Base-by-base conservation (phyloP, 2,329 filamentous ascomycete species). In the Gaeumannomyces tritici region DNA sequence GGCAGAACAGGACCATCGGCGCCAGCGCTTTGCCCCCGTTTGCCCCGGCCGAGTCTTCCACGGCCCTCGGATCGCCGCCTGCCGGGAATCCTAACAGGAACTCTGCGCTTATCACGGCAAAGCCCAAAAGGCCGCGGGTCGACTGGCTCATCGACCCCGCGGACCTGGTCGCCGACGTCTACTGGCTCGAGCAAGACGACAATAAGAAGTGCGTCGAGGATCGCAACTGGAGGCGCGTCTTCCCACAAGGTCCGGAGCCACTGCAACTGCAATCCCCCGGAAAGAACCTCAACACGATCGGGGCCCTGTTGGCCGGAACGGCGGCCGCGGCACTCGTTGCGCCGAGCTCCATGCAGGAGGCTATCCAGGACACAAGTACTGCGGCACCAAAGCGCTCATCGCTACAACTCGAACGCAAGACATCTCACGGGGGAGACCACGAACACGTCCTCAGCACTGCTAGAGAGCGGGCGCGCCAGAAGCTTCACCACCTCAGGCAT, bases 91-190 rank as follows among this genome's bases (percentile, higher is more conserved):
- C 11, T 77, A 75, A 9, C 77, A 80, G 31, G 13, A 69, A 67
- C 24, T 75, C 78, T n/a, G 76, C 77, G 5, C 72, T 77, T 9
- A 75, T 81, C 35, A 71, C 74, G 64, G 77, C 74, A 57, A 91
- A 91, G 65, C 77, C 84, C 4, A 86, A 87, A 62, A 84, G 91
- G 59, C 88, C 89, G 1, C 85, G 90, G 64, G 86, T 92, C 28
- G 92, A 96, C 70, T 98, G 95, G 95, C 82, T 85, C 54, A 85
- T 93, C 24, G 85, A 89, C 57, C 90, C 93, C 0, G 87, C 90
- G 62, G 93, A 98, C 71, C 82, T 97, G 73, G 78, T 98, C 58
- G 93, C 93, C 5, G 95, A 99, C 76, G 82, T 89, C 1, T 91
- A 93, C 70, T 99, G 95, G 95, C 77, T 96, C 27, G 91, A 97